These are phyloP conservation scores for Cenchrus purpureus DNA, from an alignment of 176 grass and related monocot genomes.

Conservation along the genomic window DNA sequence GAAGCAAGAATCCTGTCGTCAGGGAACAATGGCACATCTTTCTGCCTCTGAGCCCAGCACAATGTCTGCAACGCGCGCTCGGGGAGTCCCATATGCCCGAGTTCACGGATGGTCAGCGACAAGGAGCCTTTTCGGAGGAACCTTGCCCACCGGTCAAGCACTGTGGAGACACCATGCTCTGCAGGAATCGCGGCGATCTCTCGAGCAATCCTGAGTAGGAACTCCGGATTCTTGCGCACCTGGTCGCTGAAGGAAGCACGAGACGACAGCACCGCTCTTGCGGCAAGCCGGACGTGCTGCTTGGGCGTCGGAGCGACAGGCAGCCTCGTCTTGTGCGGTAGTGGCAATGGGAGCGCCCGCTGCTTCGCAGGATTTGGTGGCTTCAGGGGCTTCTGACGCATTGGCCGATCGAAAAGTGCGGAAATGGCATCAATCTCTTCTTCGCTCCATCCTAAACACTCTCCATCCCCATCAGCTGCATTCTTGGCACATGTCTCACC, in stretches of 20 bases:
- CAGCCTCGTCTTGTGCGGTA: conserved; percentile 54
- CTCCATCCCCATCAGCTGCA: not conserved
- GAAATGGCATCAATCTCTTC: conserved; percentile 82
- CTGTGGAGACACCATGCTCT: conserved; percentile 46
- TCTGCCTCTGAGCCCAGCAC: conserved; percentile 75
- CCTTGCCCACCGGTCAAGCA: conserved; percentile 62
- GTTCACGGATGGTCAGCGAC: conserved; percentile 82
- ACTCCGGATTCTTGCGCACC: conserved; percentile 71
- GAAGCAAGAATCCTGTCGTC: conserved; percentile 74
- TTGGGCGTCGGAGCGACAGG: conserved; percentile 52
- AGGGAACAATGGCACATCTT: conserved; percentile 48
- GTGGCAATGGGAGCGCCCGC: conserved; percentile 52
- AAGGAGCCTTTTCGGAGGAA: conserved; percentile 87
- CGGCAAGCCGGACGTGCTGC: conserved; percentile 52
- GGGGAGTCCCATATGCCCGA: conserved; percentile 77
- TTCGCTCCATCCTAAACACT: conserved; percentile 52
- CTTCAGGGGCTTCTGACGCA: conserved; percentile 45
- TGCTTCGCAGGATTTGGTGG: conserved; percentile 41
- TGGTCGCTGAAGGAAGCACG: conserved; percentile 57
- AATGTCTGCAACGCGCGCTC: conserved; percentile 72
- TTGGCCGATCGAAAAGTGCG: conserved; percentile 76
- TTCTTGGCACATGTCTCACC: not conserved
- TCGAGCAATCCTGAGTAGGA: conserved; percentile 64
- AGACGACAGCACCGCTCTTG: conserved; percentile 31
- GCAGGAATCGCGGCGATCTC: conserved; percentile 57